Evolutionary conservation across 1,284 basidiomycete genomes (phyloP).

Genomic region (Ustilago esculenta): DNA sequence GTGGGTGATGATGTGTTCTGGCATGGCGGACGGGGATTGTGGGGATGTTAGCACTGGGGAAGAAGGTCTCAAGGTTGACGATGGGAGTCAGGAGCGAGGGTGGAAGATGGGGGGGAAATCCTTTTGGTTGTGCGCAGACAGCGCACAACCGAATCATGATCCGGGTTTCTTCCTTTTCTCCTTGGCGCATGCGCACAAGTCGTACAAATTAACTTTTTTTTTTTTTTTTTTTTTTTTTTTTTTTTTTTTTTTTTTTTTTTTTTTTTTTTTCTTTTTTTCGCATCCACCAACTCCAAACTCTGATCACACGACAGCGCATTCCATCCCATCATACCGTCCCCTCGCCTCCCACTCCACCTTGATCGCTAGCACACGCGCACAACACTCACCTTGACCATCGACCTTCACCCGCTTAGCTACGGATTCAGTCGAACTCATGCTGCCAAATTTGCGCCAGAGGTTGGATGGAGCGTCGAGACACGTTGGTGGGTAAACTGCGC

Average conservation of each 20-base stretch:
- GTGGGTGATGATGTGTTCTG: constrained; percentile 74
- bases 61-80: too few species aligned
- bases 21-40: neutral
- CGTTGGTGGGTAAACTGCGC: neutral
- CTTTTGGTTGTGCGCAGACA: too few species aligned
- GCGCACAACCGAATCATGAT: too few species aligned
- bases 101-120: constrained; percentile 4
- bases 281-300: too few species aligned
- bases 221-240: neutral
- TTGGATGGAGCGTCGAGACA: neutral
- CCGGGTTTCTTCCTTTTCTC: neutral
- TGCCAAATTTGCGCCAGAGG: neutral
- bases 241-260: neutral
- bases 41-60: neutral
- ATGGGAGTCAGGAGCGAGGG: too few species aligned
- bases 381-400: constrained; percentile 37
- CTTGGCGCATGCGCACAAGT: constrained; percentile 2
- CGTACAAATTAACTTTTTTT: neutral
- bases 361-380: too few species aligned
- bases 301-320: too few species aligned
- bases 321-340: neutral
- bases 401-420: constrained; percentile 22
- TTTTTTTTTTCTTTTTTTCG: constrained; percentile 1
- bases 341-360: neutral
- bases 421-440: constrained; percentile 15